phyloP scores from a whole-genome alignment of 257 asterid genomes.

The Mitragyna speciosa region DNA sequence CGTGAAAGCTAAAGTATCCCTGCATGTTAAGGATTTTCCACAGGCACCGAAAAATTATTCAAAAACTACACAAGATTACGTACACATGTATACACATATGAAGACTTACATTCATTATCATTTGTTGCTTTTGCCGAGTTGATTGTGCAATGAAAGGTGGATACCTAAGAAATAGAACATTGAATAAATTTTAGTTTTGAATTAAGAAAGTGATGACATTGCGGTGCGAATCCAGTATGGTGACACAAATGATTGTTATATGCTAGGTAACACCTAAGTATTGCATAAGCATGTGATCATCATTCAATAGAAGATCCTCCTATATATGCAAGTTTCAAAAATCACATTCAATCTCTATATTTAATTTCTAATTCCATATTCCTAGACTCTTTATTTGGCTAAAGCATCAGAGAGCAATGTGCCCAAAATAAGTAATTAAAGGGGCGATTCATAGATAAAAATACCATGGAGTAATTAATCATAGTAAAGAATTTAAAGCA shows the following conservation, averaged over 20 bases:
- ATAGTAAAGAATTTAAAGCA: too few relatives aligned
- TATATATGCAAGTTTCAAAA: neutral
- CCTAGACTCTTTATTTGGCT: neutral
- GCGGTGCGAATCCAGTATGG: too few relatives aligned
- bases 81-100: neutral
- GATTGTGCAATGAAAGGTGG: constrained; percentile 81
- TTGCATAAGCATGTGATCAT: too few relatives aligned
- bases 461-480: neutral
- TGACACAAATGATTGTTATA: too few relatives aligned
- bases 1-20: constrained; percentile 82
- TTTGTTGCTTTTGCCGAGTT: constrained; percentile 71
- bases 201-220: too few relatives aligned
- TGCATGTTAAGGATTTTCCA: constrained; percentile 16
- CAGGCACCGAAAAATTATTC: neutral
- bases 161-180: constrained; percentile 40
- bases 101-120: constrained; percentile 58
- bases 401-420: too few relatives aligned
- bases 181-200: neutral
- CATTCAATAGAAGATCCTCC: too few relatives aligned
- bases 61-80: neutral
- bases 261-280: too few relatives aligned
- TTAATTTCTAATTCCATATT: neutral
- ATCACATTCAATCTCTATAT: neutral
- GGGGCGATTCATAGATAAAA: too few relatives aligned
- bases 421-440: too few relatives aligned